Percentiles rank a stretch among this genome's conserved stretches.
phyloP scores from a whole-genome alignment of 169 alveolate genomes.

The Babesia caballi region DNA sequence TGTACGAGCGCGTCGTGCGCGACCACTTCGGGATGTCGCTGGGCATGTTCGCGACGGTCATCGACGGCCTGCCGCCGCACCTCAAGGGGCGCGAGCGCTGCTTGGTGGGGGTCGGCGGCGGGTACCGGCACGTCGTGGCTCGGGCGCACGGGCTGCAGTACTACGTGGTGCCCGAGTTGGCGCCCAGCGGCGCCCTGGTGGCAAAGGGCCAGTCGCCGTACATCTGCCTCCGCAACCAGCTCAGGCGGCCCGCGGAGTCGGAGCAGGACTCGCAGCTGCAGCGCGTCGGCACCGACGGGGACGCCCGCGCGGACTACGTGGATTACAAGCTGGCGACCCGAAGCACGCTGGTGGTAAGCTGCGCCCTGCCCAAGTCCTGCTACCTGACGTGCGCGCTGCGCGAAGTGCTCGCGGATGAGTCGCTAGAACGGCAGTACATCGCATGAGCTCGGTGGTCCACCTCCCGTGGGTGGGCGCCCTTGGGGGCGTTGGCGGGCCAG shows the following conservation, averaged over 20 bases:
- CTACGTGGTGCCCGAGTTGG: conserved; percentile 33
- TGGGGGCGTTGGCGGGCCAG: too few species aligned
- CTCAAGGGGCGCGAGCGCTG: conserved; percentile 33
- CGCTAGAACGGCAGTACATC: conserved; percentile 32
- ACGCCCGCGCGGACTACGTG: background rate
- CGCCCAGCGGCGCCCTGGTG: background rate
- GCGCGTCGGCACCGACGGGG: background rate
- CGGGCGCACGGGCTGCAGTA: conserved; percentile 47
- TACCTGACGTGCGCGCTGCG: conserved; percentile 61
- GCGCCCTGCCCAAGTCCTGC: conserved; percentile 60
- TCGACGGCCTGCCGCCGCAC: conserved; percentile 3
- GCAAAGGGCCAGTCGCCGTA: background rate
- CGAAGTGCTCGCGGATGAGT: conserved; percentile 44
- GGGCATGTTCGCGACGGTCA: conserved; percentile 26
- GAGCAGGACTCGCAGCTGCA: background rate
- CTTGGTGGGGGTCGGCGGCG: conserved; percentile 54
- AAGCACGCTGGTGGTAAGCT: conserved; percentile 34
- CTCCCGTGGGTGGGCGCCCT: too few species aligned
- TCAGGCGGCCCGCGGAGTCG: background rate
- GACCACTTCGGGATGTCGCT: conserved; percentile 46
- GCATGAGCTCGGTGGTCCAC: background rate
- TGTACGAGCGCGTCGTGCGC: conserved; percentile 20
- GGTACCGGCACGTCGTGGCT: conserved; percentile 48
- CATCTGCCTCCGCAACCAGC: conserved; percentile 14
- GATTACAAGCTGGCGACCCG: conserved; percentile 2